Evolutionary conservation across 2,329 filamentous ascomycete genomes (phyloP), one percentile per base, ranked within the genome.

Genomic region (Uncinocarpus reesii): DNA sequence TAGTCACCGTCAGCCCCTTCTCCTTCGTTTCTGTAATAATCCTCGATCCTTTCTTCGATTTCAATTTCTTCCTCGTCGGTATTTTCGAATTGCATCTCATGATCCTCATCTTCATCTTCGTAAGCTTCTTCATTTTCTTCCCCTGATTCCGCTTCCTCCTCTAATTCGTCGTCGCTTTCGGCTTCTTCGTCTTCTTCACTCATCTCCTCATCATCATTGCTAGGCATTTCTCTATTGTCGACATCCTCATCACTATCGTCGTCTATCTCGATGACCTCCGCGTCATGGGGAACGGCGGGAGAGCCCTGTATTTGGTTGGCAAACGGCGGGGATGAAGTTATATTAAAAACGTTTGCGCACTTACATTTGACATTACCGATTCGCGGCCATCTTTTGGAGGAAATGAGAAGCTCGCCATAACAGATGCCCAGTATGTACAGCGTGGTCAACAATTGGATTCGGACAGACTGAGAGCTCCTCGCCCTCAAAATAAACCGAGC

Each of bases 241-340:
- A 45, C 35, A 24, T 51, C 56, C 7, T 63, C 60, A 20, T 64
- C 62, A 18, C 38, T 42, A 31, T 62, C 60, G 24, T 66, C 63
- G 34, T 65, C 63, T 36, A 69, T 66, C 47, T 62, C 65, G 53
- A 69, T 67, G 20, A 68, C 55, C 50, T 67, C 66, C 3, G 60
- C 55, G 42, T 60, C 56, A 47, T 62, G 52, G 45, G 53, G 56
- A 42, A 46, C 21, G n/a, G 21, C 20, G 11, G 48, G 26, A n/a
- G 41, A 37, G 28, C 44, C 44, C 44, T 47, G 18, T 4, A 15
- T 7, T n/a, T 4, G 21, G 44, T 47, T 32, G 24, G 35, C 16
- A 32, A 32, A 32, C 2, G 32, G 28, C 21, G n/a, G 5, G 20
- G 2, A 18, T 10, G 15, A n/a, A n/a, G n/a, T n/a, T 15, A 15